These are phyloP conservation scores for Diaporthe humulicola DNA, from an alignment of 2,329 filamentous ascomycete genomes.

Conservation along the genomic window DNA sequence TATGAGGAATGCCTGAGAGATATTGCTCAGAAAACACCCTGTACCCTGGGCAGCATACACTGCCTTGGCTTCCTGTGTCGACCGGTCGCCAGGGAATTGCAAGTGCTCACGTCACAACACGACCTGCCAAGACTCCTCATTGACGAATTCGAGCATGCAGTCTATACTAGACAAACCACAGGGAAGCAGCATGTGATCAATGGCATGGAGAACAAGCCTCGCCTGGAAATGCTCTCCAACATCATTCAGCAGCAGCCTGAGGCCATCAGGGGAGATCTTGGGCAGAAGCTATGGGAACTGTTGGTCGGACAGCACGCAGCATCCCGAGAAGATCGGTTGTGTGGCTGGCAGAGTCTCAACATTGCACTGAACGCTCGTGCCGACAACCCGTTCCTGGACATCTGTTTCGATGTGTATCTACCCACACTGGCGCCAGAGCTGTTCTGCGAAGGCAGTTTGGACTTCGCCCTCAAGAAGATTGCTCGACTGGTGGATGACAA, in stretches of 20 bases:
- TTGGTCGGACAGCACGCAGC: conserved; percentile 76
- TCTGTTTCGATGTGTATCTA: conserved; percentile 69
- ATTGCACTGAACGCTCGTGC: conserved; percentile 57
- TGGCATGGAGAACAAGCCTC: conserved; percentile 64
- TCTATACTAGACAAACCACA: conserved; percentile 55
- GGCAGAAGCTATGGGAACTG: conserved; percentile 77
- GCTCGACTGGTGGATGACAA: conserved; percentile 60
- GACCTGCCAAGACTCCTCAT: conserved; percentile 73
- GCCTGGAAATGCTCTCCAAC: conserved; percentile 67
- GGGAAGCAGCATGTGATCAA: conserved; percentile 60
- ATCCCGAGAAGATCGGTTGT: conserved; percentile 71
- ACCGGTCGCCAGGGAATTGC: conserved; percentile 64
- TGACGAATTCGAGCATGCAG: conserved; percentile 72
- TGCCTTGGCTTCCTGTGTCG: conserved; percentile 63
- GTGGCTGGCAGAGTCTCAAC: conserved; percentile 78
- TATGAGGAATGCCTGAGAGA: conserved; percentile 77
- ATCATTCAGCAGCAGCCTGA: conserved; percentile 72
- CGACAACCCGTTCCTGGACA: conserved; percentile 68
- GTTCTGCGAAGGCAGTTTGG: conserved; percentile 72
- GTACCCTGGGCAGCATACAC: conserved; percentile 82
- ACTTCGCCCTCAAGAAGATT: conserved; percentile 70
- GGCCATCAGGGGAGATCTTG: conserved; percentile 72
- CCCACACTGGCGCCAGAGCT: conserved; percentile 68
- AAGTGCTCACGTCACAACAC: conserved; percentile 70
- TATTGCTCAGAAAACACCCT: conserved; percentile 72